These are phyloP conservation scores for Boletales sp. DNA, from an alignment of 768 basidiomycete genomes.

Conservation along the genomic window DNA sequence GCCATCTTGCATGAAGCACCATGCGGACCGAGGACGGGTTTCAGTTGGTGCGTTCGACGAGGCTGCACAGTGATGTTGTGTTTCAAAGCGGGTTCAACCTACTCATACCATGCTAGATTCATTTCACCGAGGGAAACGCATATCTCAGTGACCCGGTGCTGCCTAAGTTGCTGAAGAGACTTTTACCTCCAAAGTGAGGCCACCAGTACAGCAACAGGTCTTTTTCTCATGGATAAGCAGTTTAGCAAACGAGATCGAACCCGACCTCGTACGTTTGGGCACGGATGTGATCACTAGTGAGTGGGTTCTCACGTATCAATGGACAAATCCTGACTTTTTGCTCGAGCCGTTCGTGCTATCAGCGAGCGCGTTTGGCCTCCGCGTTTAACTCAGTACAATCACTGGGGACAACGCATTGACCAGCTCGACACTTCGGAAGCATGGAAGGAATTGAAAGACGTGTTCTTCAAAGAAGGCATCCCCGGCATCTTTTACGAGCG, in stretches of 20 bases:
- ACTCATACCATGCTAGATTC: constrained; percentile 33
- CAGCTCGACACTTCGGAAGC: constrained; percentile 66
- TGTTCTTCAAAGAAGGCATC: constrained; percentile 63
- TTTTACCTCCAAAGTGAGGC: constrained; percentile 46
- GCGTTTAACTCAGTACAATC: constrained; percentile 63
- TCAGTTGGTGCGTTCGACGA: constrained; percentile 43
- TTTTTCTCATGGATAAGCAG: constrained; percentile 26
- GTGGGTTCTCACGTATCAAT: constrained; percentile 11
- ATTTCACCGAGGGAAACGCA: constrained; percentile 55
- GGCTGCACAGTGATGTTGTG: neutral
- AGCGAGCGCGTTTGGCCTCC: constrained; percentile 44
- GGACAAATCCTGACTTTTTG: neutral
- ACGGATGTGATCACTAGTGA: constrained; percentile 50
- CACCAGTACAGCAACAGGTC: neutral
- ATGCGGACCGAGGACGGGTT: constrained; percentile 72
- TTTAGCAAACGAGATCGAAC: constrained; percentile 45
- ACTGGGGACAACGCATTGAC: constrained; percentile 69
- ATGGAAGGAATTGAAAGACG: constrained; percentile 64
- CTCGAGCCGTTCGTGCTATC: constrained; percentile 52
- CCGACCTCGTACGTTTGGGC: constrained; percentile 60
- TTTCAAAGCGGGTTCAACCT: neutral
- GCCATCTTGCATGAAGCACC: neutral
- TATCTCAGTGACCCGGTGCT: constrained; percentile 62
- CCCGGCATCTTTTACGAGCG: constrained; percentile 69
- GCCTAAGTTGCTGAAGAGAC: constrained; percentile 54